These are phyloP conservation scores for Kodamaea kakaduensis DNA, from an alignment of 805 yeast species.

Conservation along the genomic window DNA sequence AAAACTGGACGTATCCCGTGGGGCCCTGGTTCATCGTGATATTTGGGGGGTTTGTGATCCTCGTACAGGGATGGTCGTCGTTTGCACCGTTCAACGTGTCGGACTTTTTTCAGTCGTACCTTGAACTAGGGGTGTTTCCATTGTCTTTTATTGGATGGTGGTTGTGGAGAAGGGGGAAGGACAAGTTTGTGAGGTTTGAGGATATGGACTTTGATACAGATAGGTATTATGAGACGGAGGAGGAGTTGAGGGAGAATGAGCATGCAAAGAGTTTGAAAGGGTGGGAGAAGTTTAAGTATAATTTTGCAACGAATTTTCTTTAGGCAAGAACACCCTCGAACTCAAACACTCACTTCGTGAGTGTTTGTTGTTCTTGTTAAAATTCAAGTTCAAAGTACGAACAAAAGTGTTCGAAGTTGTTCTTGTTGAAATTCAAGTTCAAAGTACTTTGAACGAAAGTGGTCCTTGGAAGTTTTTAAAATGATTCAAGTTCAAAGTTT, in stretches of 20 bases:
- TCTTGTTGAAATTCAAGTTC: too few species aligned
- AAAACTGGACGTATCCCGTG: constrained; percentile 50
- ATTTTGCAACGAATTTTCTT: constrained; percentile 25
- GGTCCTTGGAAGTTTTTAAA: too few species aligned
- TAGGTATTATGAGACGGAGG: constrained; percentile 46
- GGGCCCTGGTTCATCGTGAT: constrained; percentile 47
- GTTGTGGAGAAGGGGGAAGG: constrained; percentile 29
- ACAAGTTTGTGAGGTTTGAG: constrained; percentile 37
- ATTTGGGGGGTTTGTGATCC: constrained; percentile 39
- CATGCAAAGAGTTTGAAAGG: constrained; percentile 39
- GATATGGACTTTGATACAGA: constrained; percentile 55
- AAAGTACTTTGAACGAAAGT: too few species aligned
- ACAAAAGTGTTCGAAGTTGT: too few species aligned
- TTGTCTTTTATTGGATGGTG: constrained; percentile 41
- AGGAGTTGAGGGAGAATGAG: constrained; percentile 41
- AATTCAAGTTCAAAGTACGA: too few species aligned
- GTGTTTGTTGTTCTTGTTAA: too few species aligned
- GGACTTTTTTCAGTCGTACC: constrained; percentile 42
- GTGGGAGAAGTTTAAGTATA: constrained; percentile 38
- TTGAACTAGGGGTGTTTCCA: constrained; percentile 48
- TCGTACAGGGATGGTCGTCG: constrained; percentile 53
- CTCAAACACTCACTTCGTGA: too few species aligned
- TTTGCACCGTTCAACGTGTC: constrained; percentile 43
- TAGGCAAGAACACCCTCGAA: too few species aligned
- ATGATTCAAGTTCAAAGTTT: too few species aligned